phyloP scores from a whole-genome alignment of 495 filamentous ascomycete genomes.

The Barbatosphaeria neglecta region DNA sequence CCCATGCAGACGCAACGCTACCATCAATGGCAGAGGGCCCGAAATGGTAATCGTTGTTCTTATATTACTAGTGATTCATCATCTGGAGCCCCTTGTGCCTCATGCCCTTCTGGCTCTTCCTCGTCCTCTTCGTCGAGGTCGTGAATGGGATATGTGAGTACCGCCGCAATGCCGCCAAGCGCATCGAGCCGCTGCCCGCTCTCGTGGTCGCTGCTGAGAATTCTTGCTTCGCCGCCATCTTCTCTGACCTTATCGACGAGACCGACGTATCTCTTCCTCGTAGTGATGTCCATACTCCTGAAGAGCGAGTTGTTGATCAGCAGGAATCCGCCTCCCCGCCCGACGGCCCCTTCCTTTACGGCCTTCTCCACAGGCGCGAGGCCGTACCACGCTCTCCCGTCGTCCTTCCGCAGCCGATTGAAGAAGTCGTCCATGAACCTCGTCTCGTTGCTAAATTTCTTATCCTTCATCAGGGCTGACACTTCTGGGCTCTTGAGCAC shows the following conservation, averaged over 20 bases:
- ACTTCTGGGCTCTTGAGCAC: conserved; percentile 72
- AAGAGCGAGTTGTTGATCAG: conserved; percentile 81
- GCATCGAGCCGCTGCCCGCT: conserved; percentile 80
- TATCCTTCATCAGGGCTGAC: conserved; percentile 61
- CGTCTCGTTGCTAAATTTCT: conserved; percentile 77
- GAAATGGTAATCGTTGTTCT: no score
- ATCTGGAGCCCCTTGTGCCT: conserved; percentile 5
- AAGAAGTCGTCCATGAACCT: conserved; percentile 78
- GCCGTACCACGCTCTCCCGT: conserved; percentile 87
- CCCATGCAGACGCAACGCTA: no score
- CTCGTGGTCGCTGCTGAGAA: conserved; percentile 88
- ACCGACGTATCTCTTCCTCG: conserved; percentile 68
- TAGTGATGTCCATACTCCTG: conserved; percentile 67
- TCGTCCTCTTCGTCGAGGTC: conserved; percentile 59
- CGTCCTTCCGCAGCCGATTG: conserved; percentile 68
- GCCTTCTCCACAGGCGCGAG: conserved; percentile 74
- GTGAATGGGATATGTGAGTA: conserved; percentile 77
- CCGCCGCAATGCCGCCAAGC: conserved; percentile 77
- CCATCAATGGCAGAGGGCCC: no score
- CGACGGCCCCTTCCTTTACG: conserved; percentile 79
- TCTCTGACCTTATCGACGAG: conserved; percentile 88
- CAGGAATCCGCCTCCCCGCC: conserved; percentile 69
- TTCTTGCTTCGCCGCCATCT: conserved; percentile 74
- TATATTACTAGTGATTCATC: conserved; percentile 25
- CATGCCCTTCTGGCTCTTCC: conserved; percentile 10